phyloP scores from a whole-genome alignment of 116 monocot genomes.

The Cymodocea nodosa region DNA sequence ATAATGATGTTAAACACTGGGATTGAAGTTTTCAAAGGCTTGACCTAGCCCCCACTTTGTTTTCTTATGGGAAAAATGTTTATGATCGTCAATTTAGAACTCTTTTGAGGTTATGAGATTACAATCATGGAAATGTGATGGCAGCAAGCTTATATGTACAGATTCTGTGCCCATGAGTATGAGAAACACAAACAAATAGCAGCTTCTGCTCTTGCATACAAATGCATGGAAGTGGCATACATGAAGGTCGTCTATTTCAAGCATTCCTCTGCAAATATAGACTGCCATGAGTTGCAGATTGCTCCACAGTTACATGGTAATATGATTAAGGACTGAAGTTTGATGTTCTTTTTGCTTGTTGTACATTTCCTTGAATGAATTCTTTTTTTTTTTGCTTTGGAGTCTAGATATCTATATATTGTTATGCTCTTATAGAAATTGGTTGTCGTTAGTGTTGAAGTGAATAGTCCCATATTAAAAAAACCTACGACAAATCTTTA shows the following conservation, averaged over 20 bases:
- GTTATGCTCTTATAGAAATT: too few relatives aligned
- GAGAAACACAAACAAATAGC: conserved; percentile 81
- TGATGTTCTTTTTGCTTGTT: too few relatives aligned
- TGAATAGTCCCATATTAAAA: too few relatives aligned
- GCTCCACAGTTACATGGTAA: conserved; percentile 50
- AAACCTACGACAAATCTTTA: too few relatives aligned
- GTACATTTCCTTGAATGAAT: too few relatives aligned
- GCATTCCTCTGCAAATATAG: conserved; percentile 51
- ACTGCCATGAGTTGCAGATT: conserved; percentile 53
- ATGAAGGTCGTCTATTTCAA: conserved; percentile 81
- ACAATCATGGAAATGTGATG: not conserved
- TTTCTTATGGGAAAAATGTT: not conserved
- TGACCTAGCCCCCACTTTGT: too few relatives aligned
- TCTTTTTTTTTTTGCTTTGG: too few relatives aligned
- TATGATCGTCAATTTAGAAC: not conserved
- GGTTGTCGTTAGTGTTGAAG: too few relatives aligned
- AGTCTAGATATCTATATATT: too few relatives aligned
- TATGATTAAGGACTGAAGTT: not conserved
- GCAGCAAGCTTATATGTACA: conserved; percentile 17
- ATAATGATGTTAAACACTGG: too few relatives aligned
- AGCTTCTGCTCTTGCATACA: conserved; percentile 84
- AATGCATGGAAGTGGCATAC: conserved; percentile 95
- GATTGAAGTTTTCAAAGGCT: too few relatives aligned
- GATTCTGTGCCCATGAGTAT: conserved; percentile 77
- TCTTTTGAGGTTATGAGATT: not conserved